These are phyloP conservation scores for Sindora glabra DNA, from an alignment of 306 rosid genomes.

Conservation along the genomic window DNA sequence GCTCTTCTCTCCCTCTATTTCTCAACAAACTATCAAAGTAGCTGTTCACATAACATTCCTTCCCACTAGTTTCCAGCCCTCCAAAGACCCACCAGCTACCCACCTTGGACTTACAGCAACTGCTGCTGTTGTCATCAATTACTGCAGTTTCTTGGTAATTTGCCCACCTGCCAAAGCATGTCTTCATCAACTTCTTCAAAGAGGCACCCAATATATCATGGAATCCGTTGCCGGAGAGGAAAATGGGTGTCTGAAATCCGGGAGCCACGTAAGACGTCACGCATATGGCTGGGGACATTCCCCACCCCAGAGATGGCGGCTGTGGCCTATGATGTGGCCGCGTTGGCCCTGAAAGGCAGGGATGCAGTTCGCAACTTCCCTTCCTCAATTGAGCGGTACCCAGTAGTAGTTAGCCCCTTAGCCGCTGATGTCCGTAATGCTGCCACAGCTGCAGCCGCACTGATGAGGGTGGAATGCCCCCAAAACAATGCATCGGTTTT, in stretches of 20 bases:
- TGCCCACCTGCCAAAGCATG: too few relatives aligned
- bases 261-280: conserved; percentile 67
- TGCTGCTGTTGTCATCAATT: too few relatives aligned
- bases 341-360: conserved; percentile 60
- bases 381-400: conserved; percentile 16
- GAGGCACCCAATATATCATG: conserved; percentile 51
- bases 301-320: conserved; percentile 81
- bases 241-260: conserved; percentile 98
- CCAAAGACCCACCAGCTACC: neutral
- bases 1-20: too few relatives aligned
- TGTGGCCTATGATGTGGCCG: conserved; percentile 82
- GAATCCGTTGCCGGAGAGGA: conserved; percentile 64
- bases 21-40: too few relatives aligned
- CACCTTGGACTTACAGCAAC: too few relatives aligned
- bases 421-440: conserved; percentile 59
- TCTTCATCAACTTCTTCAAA: conserved; percentile 28
- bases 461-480: neutral
- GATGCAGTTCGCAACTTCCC: conserved; percentile 68
- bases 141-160: too few relatives aligned
- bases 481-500: neutral
- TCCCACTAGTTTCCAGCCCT: too few relatives aligned
- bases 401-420: conserved; percentile 44
- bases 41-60: too few relatives aligned
- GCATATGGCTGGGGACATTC: conserved; percentile 90
- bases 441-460: conserved; percentile 47